Evolutionary conservation across 1,284 basidiomycete species (phyloP).

Genomic region (Tranzscheliella williamsii): DNA sequence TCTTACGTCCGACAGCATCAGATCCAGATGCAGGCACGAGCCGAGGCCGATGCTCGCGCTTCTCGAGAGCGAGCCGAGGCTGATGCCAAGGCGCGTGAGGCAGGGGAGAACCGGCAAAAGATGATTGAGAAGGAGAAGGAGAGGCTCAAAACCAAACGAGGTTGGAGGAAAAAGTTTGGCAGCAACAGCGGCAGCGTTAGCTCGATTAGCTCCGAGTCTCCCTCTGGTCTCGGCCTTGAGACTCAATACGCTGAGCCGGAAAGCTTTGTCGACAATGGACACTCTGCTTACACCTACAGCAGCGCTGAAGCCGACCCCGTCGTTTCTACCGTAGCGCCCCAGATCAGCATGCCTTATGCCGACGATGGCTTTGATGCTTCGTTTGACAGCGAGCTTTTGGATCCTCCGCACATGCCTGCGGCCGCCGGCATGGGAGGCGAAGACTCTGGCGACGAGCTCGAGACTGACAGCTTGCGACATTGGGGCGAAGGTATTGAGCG

Average conservation of each 20-base stretch:
- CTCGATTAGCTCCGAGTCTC: conserved; percentile 30
- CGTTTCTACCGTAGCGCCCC: conserved; percentile 22
- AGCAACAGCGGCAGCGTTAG: conserved; percentile 43
- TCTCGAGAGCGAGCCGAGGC: conserved; percentile 68
- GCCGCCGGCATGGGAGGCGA: conserved; percentile 57
- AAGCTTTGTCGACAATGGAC: conserved; percentile 2
- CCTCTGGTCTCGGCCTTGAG: conserved; percentile 50
- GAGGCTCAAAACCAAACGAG: conserved; percentile 57
- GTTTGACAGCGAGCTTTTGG: conserved; percentile 75
- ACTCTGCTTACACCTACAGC: not conserved
- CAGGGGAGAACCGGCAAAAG: conserved; percentile 62
- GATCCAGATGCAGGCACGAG: conserved; percentile 68
- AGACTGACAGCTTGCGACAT: conserved; percentile 62
- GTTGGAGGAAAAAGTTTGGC: conserved; percentile 61
- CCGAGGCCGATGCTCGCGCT: conserved; percentile 51
- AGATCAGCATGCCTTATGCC: conserved; percentile 54
- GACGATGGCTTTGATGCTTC: conserved; percentile 66
- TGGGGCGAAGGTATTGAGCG: conserved; percentile 72
- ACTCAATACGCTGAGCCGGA: conserved; percentile 36
- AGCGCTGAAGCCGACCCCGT: conserved; percentile 7
- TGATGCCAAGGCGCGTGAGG: conserved; percentile 63
- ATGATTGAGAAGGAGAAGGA: conserved; percentile 62
- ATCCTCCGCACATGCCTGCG: conserved; percentile 69
- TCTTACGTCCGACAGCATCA: conserved; percentile 83
- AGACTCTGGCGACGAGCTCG: conserved; percentile 65